Conservation (phyloP, 2,329 filamentous ascomycete genomes). For the Ampelomyces quisqualis region DNA sequence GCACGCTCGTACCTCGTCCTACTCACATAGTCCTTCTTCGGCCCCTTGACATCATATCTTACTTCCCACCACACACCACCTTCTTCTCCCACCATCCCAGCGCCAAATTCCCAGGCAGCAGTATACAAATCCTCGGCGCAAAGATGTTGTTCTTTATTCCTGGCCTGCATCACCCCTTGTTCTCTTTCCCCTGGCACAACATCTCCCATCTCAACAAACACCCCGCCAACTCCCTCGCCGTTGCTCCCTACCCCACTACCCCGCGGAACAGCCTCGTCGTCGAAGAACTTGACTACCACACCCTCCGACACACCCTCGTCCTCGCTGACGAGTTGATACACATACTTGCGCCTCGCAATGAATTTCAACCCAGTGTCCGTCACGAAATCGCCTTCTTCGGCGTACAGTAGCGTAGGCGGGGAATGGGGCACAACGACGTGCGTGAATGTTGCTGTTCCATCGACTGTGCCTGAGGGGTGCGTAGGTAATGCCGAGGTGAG, state of each 20-base stretch:
- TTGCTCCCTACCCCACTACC: conserved; percentile 9
- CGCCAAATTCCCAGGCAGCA: conserved; percentile 66
- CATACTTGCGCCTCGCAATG: conserved; percentile 64
- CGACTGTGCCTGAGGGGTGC: conserved; percentile 67
- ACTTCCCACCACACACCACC: conserved; percentile 37
- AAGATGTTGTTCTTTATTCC: conserved; percentile 66
- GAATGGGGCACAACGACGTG: conserved; percentile 47
- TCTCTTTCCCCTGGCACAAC: conserved; percentile 26
- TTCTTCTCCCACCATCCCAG: conserved; percentile 34
- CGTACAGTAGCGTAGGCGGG: conserved; percentile 64
- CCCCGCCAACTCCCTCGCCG: conserved; percentile 63
- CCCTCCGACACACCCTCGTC: too few species aligned
- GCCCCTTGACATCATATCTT: conserved; percentile 44
- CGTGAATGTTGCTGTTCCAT: conserved; percentile 64
- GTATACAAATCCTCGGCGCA: conserved; percentile 73
- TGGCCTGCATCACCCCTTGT: conserved; percentile 22
- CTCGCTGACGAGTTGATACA: conserved; percentile 60
- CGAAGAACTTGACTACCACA: conserved; percentile 14
- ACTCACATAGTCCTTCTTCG: conserved; percentile 46
- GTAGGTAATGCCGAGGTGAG: conserved; percentile 57
- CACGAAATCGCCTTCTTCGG: conserved; percentile 65
- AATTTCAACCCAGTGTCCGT: conserved; percentile 59
- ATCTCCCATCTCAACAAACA: conserved; percentile 71
- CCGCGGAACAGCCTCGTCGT: conserved; percentile 13
- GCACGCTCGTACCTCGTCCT: conserved; percentile 34